Conservation (phyloP, 2,329 filamentous ascomycete genomes). For the Ciborinia camelliae region DNA sequence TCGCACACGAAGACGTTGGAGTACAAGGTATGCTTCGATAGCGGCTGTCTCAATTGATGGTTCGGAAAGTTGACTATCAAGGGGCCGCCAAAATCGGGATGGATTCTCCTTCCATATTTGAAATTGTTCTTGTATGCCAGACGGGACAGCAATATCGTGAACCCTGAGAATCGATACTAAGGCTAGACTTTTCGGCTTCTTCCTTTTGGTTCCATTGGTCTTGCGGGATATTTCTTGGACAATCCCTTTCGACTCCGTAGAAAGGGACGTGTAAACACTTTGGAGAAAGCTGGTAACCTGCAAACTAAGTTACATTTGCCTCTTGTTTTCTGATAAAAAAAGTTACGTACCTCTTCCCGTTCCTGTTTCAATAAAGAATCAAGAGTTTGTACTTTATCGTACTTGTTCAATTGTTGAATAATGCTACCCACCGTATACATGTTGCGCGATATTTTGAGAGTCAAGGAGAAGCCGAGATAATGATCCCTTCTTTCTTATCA, state of each 20-base stretch:
- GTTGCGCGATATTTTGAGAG: neutral
- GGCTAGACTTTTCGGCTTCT: neutral
- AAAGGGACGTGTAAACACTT: neutral
- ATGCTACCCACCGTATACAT: neutral
- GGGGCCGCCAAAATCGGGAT: neutral
- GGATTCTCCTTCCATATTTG: conserved; percentile 3
- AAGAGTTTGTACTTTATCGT: neutral
- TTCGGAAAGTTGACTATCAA: neutral
- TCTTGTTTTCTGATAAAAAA: neutral
- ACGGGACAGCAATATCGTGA: neutral
- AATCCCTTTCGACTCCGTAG: neutral
- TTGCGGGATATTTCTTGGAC: neutral
- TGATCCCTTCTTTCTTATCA: neutral
- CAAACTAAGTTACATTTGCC: neutral
- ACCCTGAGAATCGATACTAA: neutral
- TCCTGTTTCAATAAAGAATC: neutral
- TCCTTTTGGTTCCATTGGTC: neutral
- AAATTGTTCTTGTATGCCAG: neutral
- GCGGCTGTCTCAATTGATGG: no score
- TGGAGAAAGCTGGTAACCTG: neutral
- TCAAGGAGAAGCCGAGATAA: neutral
- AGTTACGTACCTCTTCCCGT: neutral
- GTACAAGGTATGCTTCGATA: no score
- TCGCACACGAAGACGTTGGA: neutral
- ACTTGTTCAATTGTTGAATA: neutral